phyloP scores from a whole-genome alignment of 805 yeast genomes.

The Teunomyces lycoperdinae region DNA sequence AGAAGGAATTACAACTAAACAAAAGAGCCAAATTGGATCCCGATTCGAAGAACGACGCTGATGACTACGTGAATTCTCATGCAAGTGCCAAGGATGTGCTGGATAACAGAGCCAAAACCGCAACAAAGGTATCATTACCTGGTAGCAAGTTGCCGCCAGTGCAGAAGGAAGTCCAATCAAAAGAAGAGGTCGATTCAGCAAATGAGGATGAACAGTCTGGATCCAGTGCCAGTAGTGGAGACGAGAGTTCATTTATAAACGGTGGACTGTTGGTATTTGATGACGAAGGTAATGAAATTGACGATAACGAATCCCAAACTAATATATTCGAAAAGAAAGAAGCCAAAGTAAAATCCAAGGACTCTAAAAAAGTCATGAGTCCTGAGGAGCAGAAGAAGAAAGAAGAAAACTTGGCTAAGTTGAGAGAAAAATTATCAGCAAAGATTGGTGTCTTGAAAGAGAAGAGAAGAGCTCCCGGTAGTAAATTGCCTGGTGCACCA shows the following conservation, averaged over 20 bases:
- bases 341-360: constrained; percentile 10
- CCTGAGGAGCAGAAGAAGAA: constrained; percentile 51
- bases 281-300: constrained; percentile 63
- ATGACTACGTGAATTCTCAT: constrained; percentile 38
- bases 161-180: constrained; percentile 18
- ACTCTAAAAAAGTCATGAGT: constrained; percentile 26
- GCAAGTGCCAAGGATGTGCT: constrained; percentile 61
- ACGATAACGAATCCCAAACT: constrained; percentile 6
- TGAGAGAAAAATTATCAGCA: constrained; percentile 75
- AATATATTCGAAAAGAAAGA: constrained; percentile 6
- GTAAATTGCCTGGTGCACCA: constrained; percentile 76
- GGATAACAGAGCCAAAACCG: constrained; percentile 52
- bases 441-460: constrained; percentile 70
- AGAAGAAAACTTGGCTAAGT: constrained; percentile 56
- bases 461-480: constrained; percentile 89
- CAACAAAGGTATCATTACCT: constrained; percentile 47
- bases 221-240: constrained; percentile 21
- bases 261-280: constrained; percentile 52
- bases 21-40: constrained; percentile 80
- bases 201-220: constrained; percentile 14
- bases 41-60: constrained; percentile 40
- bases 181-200: constrained; percentile 12
- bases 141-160: constrained; percentile 12
- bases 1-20: constrained; percentile 57
- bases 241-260: constrained; percentile 11